Evolutionary conservation across 495 filamentous ascomycete genomes (phyloP).

Genomic region (Glonium stellatum): DNA sequence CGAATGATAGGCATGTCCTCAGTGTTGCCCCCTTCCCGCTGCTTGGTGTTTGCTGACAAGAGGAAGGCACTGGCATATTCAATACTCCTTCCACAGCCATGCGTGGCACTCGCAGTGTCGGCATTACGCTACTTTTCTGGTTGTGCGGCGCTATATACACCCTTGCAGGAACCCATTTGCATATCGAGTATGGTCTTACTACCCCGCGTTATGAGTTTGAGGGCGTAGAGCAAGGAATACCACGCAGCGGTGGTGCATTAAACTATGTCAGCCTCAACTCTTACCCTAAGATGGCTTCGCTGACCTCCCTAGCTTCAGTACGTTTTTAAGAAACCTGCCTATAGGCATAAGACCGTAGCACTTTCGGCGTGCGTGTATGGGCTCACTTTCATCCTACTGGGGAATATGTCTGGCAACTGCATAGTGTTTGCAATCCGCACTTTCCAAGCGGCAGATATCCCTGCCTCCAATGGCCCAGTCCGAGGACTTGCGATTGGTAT

Average conservation of each 20-base stretch:
- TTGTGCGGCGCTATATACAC: conserved; percentile 5
- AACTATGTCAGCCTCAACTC: too few species aligned
- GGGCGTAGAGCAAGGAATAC: conserved; percentile 29
- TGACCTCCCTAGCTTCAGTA: conserved; percentile 41
- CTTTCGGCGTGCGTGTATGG: conserved; percentile 43
- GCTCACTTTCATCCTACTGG: conserved; percentile 43
- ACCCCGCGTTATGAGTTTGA: conserved; percentile 10
- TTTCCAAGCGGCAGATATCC: conserved; percentile 29
- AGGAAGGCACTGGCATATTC: conserved; percentile 17
- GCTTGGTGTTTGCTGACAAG: background rate
- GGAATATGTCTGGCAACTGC: conserved; percentile 46
- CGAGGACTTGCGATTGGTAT: conserved; percentile 42
- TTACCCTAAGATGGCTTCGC: too few species aligned
- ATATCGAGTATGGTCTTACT: conserved; percentile 18
- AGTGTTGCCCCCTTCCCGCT: background rate
- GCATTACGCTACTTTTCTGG: conserved; percentile 17
- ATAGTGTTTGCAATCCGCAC: conserved; percentile 40
- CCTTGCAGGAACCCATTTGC: conserved; percentile 2
- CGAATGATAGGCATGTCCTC: conserved; percentile 28
- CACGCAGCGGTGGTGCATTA: conserved; percentile 46
- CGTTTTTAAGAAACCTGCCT: conserved; percentile 35
- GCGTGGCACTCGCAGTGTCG: conserved; percentile 12
- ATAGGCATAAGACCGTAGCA: conserved; percentile 8
- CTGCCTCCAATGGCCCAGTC: conserved; percentile 20
- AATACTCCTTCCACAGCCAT: conserved; percentile 6